These are phyloP conservation scores for Aspergillus unguis DNA, from an alignment of 2,329 filamentous ascomycete species.

Conservation along the genomic window DNA sequence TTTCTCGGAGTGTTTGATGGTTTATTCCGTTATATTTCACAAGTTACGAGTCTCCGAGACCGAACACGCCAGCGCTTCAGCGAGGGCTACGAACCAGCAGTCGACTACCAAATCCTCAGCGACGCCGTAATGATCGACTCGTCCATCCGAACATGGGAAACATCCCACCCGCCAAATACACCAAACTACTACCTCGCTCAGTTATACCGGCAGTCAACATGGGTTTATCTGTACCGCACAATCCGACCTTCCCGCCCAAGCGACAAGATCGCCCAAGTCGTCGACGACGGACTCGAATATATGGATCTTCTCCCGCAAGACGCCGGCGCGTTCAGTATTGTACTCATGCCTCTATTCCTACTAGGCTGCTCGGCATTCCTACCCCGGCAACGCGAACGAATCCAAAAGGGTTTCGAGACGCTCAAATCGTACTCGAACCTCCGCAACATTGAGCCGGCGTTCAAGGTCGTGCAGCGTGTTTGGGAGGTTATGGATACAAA, in stretches of 20 bases:
- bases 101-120: conserved; percentile 70
- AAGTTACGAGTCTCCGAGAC: conserved; percentile 75
- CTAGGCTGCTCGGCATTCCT: conserved; percentile 61
- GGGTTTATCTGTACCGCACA: conserved; percentile 62
- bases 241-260: conserved; percentile 56
- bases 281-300: conserved; percentile 57
- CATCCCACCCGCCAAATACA: conserved; percentile 51
- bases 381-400: conserved; percentile 52
- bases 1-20: conserved; percentile 80
- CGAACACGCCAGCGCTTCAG: conserved; percentile 66
- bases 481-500: conserved; percentile 60
- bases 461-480: conserved; percentile 54
- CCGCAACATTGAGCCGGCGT: conserved; percentile 57
- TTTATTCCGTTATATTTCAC: conserved; percentile 72
- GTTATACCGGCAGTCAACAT: conserved; percentile 60
- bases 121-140: conserved; percentile 72
- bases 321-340: conserved; percentile 55
- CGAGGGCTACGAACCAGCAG: conserved; percentile 60
- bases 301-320: conserved; percentile 54
- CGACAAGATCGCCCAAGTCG: conserved; percentile 54
- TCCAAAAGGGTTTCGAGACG: conserved; percentile 52
- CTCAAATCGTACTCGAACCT: conserved; percentile 56
- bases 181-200: conserved; percentile 57
- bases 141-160: conserved; percentile 71
- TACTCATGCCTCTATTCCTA: conserved; percentile 60